phyloP scores from a whole-genome alignment of 1,284 basidiomycete species.

The Rhodotorula glutinis region DNA sequence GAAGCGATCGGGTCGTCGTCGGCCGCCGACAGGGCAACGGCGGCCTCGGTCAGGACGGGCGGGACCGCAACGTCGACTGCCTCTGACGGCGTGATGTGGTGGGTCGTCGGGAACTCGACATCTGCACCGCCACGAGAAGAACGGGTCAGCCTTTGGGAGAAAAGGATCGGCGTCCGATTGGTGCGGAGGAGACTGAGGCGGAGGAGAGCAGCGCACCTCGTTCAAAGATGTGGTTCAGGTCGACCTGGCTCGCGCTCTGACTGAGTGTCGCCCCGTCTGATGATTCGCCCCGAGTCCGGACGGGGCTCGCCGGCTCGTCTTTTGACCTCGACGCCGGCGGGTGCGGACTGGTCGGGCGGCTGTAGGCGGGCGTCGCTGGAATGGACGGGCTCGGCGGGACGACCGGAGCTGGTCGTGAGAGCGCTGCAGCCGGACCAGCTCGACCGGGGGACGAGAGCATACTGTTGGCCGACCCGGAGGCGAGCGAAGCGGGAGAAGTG shows the following conservation, averaged over 20 bases:
- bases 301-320: slow-evolving; percentile 19
- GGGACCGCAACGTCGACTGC: slow-evolving; percentile 42
- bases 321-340: neutral
- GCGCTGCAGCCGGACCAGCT: neutral
- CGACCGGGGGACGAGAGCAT: neutral
- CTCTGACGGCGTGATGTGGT: slow-evolving; percentile 37
- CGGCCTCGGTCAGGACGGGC: slow-evolving; percentile 37
- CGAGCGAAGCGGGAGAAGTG: neutral
- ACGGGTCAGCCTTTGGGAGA: neutral
- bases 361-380: slow-evolving; percentile 13
- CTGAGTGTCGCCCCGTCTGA: neutral
- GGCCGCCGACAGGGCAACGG: slow-evolving; percentile 25
- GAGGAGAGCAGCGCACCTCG: slow-evolving; percentile 22
- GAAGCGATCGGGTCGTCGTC: slow-evolving; percentile 21
- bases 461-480: neutral
- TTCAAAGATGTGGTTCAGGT: slow-evolving; percentile 40
- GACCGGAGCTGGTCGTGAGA: slow-evolving; percentile 18
- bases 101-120: slow-evolving; percentile 39
- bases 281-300: neutral
- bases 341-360: slow-evolving; percentile 22
- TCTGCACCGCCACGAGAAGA: slow-evolving; percentile 13
- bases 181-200: too few species aligned
- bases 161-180: neutral
- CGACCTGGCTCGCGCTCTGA: slow-evolving; percentile 21
- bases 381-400: slow-evolving; percentile 20